Base-by-base conservation (phyloP, 306 rosid species). In the Leucaena leucocephala region DNA sequence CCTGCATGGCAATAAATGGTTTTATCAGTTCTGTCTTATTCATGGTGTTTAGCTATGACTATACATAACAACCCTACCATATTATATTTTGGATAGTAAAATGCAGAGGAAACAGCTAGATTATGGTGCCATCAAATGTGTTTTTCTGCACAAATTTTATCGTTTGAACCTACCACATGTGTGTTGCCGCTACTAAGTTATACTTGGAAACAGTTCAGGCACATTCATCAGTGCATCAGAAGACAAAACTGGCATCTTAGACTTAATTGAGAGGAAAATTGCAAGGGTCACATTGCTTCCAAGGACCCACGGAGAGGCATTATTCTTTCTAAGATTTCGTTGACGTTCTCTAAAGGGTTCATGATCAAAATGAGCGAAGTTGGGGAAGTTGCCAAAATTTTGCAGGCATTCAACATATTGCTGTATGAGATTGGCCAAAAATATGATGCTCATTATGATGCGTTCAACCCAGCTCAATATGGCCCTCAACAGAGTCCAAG, bases 391-490 rank as follows among this genome's bases (percentile, higher is more conserved):
- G 45, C 63, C 65, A 65, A 34, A 45, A 45, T 76, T 43, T 82
- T 84, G 86, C 86, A 90, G 91, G 83, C 88, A 58, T 90, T 90
- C 89, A 90, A 90, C 65, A 57, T 90, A 52, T 71, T 90, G 83
- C 85, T 88, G 50, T 90, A 90, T 83, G 80, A 86, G 79, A 52
- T 86, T 73, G 90, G 90, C 71, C 94, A 90, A 83, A 90, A 88
- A 63, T 90, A 90, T 74, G 88, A 86, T 79, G 86, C 91, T 64
- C 91, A 90, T 73, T 88, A 90, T 77, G 90, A 90, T 55, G 89
- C 90, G 4, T 90, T 88, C 83, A 61, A 84, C 68, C 86, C 89
- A 2, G 45, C 65, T 17, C 90, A 88, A 65, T 90, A 88, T 79
- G 91, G 90, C 5, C 72, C 79, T 44, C 80, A 87, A 74, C 59